phyloP scores from a whole-genome alignment of 768 basidiomycete genomes.

The Suillus subluteus region DNA sequence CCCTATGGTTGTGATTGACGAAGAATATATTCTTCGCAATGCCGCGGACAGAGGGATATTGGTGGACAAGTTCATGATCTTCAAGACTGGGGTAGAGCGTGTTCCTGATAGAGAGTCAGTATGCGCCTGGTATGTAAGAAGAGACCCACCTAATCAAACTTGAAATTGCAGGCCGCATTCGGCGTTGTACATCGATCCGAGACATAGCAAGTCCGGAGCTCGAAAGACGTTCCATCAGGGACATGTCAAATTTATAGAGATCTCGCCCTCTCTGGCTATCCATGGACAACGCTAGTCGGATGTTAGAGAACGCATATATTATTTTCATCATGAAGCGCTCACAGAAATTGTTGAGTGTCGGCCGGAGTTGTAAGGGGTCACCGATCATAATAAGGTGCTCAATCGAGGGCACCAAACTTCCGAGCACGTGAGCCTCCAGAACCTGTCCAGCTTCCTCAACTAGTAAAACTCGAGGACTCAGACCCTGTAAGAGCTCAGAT shows the following conservation, averaged over 20 bases:
- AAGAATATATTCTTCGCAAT: conserved; percentile 70
- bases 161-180: conserved; percentile 77
- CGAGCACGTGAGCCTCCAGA: conserved; percentile 75
- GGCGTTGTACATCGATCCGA: conserved; percentile 68
- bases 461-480: conserved; percentile 63
- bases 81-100: conserved; percentile 64
- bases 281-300: conserved; percentile 61
- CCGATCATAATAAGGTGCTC: conserved; percentile 83
- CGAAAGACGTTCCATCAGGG: conserved; percentile 76
- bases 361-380: conserved; percentile 76
- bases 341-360: conserved; percentile 67
- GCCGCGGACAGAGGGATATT: conserved; percentile 62
- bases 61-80: conserved; percentile 55
- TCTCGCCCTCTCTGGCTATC: conserved; percentile 59
- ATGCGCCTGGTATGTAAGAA: not conserved
- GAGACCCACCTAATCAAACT: conserved; percentile 39
- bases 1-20: conserved; percentile 60
- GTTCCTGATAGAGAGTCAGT: conserved; percentile 35
- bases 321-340: conserved; percentile 19
- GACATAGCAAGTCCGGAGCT: conserved; percentile 64
- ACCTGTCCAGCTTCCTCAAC: conserved; percentile 87
- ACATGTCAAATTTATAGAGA: conserved; percentile 70
- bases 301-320: not conserved
- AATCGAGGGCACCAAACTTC: conserved; percentile 62
- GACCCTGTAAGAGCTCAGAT: conserved; percentile 41